Base-by-base conservation (phyloP, 352 stramenopile species). In the Phytophthora pistaciae region DNA sequence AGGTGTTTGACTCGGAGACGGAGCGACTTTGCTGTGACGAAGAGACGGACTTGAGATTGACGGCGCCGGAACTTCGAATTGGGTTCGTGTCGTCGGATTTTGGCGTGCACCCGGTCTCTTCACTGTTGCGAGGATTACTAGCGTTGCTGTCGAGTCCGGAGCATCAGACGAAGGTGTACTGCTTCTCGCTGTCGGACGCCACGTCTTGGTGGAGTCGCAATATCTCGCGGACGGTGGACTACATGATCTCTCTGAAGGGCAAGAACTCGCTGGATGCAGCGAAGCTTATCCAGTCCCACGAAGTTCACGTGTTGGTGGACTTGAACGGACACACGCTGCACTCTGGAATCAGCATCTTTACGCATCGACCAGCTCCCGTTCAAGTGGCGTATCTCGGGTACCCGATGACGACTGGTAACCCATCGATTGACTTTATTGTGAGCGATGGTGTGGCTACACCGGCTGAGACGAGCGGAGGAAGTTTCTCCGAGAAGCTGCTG, bases 31-130 rank as follows among this genome's bases (percentile, higher is more conserved):
- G 71, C 36, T 64, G 61, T 23, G 38, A 68, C 10, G 52, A 64
- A 23, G 59, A 59, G 7, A 58, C 44, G n/a, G 54, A 70, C n/a
- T 46, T 74, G 40, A 66, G 25, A 8, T 38, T 92, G 3, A 65
- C 64, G 40, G 77, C 80, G 0, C 56, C 70, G 1, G 64, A 77
- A 23, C 57, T 92, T 3, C 82, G 83, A 1, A 57, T 93, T 25
- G 88, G 88, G 5, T 96, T 96, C 48, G 74, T 95, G 14, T 94
- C 87, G 27, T 92, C 89, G 1, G 91, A 97, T 59, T 95, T 96
- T 72, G 89, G 88, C 9, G 60, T 96, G 3, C 91, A 97, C 62
- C 91, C 91, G 0, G 85, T 97, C 10, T 79, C 85, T 23, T 84
- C 80, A 20, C 64, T 96, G 6, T 66, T 97, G 52, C 82, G 89